These are phyloP conservation scores for Orbilia quercus DNA, from an alignment of 2,329 filamentous ascomycete species.

Conservation along the genomic window DNA sequence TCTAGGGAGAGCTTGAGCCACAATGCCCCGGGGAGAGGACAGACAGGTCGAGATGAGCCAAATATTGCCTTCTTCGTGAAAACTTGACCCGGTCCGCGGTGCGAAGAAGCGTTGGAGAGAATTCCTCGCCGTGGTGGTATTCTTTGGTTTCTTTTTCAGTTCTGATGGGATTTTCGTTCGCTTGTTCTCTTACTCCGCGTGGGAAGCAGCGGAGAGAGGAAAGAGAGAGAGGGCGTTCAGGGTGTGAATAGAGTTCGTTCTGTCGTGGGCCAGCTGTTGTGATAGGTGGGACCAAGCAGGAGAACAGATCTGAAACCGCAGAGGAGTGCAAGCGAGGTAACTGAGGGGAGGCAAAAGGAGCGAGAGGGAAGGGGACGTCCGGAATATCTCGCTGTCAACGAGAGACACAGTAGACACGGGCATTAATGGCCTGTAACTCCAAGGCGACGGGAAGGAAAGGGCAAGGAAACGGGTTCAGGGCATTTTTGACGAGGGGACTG, in stretches of 20 bases:
- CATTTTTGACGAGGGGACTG: constrained; percentile 32
- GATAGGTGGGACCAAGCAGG: constrained; percentile 55
- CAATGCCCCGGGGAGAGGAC: constrained; percentile 42
- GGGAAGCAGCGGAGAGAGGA: constrained; percentile 12
- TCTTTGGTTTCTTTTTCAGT: constrained; percentile 7
- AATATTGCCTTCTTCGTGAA: constrained; percentile 55
- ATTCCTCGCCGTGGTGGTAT: constrained; percentile 19
- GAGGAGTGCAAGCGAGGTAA: constrained; percentile 51
- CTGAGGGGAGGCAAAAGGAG: constrained; percentile 56
- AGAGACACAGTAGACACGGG: constrained; percentile 50
- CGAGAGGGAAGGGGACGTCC: constrained; percentile 55
- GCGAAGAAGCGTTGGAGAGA: constrained; percentile 29
- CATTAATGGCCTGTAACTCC: constrained; percentile 52
- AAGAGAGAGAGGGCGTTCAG: constrained; percentile 13
- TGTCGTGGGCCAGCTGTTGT: constrained; percentile 48
- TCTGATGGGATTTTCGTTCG: not conserved
- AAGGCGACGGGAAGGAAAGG: constrained; percentile 39
- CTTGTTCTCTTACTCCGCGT: constrained; percentile 27
- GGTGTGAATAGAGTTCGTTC: constrained; percentile 50
- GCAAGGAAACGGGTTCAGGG: constrained; percentile 41
- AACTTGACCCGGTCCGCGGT: constrained; percentile 52
- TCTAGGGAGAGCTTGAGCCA: constrained; percentile 49
- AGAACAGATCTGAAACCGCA: constrained; percentile 54
- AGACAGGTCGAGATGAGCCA: constrained; percentile 50
- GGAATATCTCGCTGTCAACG: constrained; percentile 54